Evolutionary conservation across 2,329 filamentous ascomycete species (phyloP).

Genomic region (Fusarium palustre): DNA sequence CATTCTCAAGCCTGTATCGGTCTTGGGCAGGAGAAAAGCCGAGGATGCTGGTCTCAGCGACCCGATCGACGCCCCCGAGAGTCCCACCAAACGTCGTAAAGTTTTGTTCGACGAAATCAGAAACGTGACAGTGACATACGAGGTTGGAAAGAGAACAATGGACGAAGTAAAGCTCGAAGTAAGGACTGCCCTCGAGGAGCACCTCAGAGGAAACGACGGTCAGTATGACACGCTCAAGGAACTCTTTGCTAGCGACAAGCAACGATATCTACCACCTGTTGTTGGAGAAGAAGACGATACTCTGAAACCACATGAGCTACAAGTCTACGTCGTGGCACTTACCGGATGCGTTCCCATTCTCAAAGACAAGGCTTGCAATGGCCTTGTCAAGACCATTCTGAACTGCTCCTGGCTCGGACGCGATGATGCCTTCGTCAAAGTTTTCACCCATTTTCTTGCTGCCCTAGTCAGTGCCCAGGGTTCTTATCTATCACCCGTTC

Average conservation of each 20-base stretch:
- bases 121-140: constrained; percentile 67
- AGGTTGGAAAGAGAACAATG: constrained; percentile 64
- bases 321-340: constrained; percentile 72
- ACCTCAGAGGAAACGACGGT: constrained; percentile 68
- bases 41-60: constrained; percentile 59
- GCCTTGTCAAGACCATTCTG: constrained; percentile 69
- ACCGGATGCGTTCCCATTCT: constrained; percentile 71
- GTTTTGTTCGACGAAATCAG: constrained; percentile 70
- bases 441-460: constrained; percentile 75
- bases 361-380: constrained; percentile 67
- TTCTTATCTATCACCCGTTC: constrained; percentile 77
- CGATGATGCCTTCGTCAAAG: constrained; percentile 72
- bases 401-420: constrained; percentile 73
- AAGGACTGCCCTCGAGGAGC: constrained; percentile 66
- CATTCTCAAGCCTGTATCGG: constrained; percentile 63
- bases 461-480: constrained; percentile 85
- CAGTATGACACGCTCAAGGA: constrained; percentile 72
- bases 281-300: constrained; percentile 61
- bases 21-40: constrained; percentile 59
- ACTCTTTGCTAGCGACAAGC: constrained; percentile 65
- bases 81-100: constrained; percentile 65
- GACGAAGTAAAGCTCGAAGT: constrained; percentile 68
- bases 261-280: constrained; percentile 54
- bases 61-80: constrained; percentile 54
- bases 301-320: constrained; percentile 66